Evolutionary conservation across 495 filamentous ascomycete species (phyloP), one percentile per base, ranked within the genome.

Genomic region (Neurospora tetraspora): DNA sequence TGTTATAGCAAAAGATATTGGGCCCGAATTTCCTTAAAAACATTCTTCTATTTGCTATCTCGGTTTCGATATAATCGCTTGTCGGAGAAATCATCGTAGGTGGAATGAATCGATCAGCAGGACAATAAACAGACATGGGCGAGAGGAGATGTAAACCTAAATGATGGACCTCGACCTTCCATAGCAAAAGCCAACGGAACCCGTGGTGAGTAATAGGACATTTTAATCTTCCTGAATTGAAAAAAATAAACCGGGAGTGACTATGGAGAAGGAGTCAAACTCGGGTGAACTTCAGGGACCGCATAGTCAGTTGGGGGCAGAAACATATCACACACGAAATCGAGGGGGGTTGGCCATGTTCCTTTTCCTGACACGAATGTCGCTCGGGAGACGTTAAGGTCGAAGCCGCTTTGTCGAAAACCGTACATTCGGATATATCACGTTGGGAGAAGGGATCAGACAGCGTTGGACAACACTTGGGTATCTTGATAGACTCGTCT

Each of bases 151-250:
- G 80, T 85, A 74, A 80, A 77, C 83, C 81, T 74, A 71, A 74
- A 79, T 81, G 75, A 85, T 85, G 84, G 84, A 86, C 84, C 83
- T 80, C 77, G 72, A 78, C 7, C 80, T 77, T 81, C 81, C 83
- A 85, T 70, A 80, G 78, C 76, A 70, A 73, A 16, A 68, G 75
- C 73, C 74, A 70, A 81, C 78, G 80, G 77, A 81, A 78, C 80
- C 76, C 78, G 78, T 82, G 84, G 84, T 85, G 84, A 86, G 84
- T 86, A 86, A 76, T 78, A 69, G 82, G 83, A 78, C 83, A 20
- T 75, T 7, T 85, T 71, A 76, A 82, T 86, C 76, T 86, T 78
- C 84, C 84, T 85, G 81, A 78, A 76, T 74, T 78, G 76, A 53
- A 76, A 81, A 80, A 10, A 77, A 72, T 77, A 83, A 80, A 84